phyloP scores from a whole-genome alignment of 768 basidiomycete species.

The Pulveroboletus ravenelii region DNA sequence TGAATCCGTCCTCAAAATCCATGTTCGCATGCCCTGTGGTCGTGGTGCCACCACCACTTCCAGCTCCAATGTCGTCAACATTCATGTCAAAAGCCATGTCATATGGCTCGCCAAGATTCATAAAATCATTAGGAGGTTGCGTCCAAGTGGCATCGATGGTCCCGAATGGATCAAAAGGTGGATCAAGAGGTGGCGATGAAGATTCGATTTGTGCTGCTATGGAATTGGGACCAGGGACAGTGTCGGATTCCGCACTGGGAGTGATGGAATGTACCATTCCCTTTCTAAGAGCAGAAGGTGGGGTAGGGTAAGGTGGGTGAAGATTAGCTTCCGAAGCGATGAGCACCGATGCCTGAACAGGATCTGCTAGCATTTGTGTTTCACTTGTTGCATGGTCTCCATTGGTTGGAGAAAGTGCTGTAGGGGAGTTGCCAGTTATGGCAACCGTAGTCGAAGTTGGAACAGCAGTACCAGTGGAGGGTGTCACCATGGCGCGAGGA shows the following conservation, averaged over 20 bases:
- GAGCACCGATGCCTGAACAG: conserved; percentile 9
- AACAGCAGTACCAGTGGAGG: conserved; percentile 13
- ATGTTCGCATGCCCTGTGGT: conserved; percentile 30
- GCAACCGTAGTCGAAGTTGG: conserved; percentile 9
- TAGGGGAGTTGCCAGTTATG: conserved; percentile 13
- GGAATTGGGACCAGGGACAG: conserved; percentile 12
- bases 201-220: conserved; percentile 13
- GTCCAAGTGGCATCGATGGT: conserved; percentile 39
- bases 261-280: conserved; percentile 2
- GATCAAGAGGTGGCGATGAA: conserved; percentile 17
- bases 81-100: conserved; percentile 49
- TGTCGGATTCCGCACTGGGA: conserved; percentile 21
- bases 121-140: conserved; percentile 32
- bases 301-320: conserved; percentile 50
- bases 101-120: conserved; percentile 34
- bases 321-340: conserved; percentile 18
- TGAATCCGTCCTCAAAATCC: conserved; percentile 58
- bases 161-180: conserved; percentile 42
- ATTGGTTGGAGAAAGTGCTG: conserved; percentile 7
- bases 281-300: conserved; percentile 44
- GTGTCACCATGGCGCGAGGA: conserved; percentile 21
- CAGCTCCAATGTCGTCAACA: conserved; percentile 33
- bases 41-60: conserved; percentile 22
- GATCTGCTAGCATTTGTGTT: conserved; percentile 16
- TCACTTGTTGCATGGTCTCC: conserved; percentile 13